Conservation (phyloP, 768 basidiomycete species). For the Cystobasidium ongulense region DNA sequence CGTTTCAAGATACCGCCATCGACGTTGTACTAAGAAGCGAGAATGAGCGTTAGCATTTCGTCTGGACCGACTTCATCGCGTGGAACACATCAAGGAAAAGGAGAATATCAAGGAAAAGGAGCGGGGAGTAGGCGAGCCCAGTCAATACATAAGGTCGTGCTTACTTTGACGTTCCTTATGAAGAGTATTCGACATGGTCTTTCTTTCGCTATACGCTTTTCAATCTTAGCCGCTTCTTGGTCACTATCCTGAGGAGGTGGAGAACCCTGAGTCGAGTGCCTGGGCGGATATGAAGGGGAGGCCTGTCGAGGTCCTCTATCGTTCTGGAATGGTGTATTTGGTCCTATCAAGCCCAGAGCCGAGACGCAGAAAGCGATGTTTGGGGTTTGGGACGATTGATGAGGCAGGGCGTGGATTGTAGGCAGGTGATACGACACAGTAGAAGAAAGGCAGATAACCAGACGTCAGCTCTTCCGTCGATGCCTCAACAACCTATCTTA, state of each 20-base stretch:
- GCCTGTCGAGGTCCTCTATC: not conserved
- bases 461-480: not conserved
- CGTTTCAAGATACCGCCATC: slow-evolving; percentile 61
- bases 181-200: slow-evolving; percentile 91
- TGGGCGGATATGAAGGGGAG: not conserved
- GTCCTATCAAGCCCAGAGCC: no score
- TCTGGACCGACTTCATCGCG: not conserved
- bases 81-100: no score
- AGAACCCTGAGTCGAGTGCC: not conserved
- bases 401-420: no score
- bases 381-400: no score
- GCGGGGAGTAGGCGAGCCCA: not conserved
- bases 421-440: no score
- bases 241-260: not conserved
- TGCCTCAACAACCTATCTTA: no score
- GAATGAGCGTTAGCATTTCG: not conserved
- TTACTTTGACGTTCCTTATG: slow-evolving; percentile 95
- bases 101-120: no score
- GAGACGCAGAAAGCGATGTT: no score
- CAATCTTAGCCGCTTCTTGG: slow-evolving; percentile 73
- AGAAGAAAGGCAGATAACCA: not conserved
- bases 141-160: slow-evolving; percentile 42
- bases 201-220: slow-evolving; percentile 87
- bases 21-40: slow-evolving; percentile 44
- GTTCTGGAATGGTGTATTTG: not conserved